A percentile compares a stretch with the other conserved stretches of the same genome.
These are phyloP conservation scores for Golubevia pallescens DNA, from an alignment of 1,284 basidiomycete species.

Conservation along the genomic window DNA sequence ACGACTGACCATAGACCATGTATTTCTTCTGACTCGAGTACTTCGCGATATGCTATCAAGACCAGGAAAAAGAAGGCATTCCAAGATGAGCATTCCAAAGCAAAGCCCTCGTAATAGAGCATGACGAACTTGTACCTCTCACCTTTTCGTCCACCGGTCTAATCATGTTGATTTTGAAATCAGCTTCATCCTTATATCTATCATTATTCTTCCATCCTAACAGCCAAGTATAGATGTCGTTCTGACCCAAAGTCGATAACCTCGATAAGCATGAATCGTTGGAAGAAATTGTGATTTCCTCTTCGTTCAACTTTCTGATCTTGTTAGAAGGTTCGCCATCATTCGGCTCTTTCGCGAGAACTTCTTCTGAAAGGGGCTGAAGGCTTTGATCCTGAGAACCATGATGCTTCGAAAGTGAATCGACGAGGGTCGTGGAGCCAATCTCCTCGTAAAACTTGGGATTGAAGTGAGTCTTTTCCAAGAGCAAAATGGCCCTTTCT, in stretches of 20 bases:
- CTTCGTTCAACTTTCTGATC: too few species aligned
- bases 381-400: too few species aligned
- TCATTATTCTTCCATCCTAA: conserved; percentile 27
- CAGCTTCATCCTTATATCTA: conserved; percentile 8
- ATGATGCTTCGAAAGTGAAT: conserved; percentile 2
- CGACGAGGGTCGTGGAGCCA: too few species aligned
- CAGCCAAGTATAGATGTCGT: conserved; percentile 60
- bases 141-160: conserved; percentile 36
- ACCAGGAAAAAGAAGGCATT: too few species aligned
- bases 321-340: too few species aligned
- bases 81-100: neutral
- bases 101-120: neutral
- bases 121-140: neutral
- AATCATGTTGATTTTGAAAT: conserved; percentile 56
- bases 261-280: neutral
- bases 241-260: conserved; percentile 38
- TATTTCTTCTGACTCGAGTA: conserved; percentile 78
- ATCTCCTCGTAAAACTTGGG: conserved; percentile 18
- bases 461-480: conserved; percentile 56
- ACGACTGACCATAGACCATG: conserved; percentile 74
- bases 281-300: too few species aligned
- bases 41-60: conserved; percentile 69
- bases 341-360: too few species aligned
- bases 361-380: too few species aligned
- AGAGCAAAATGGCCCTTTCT: conserved; percentile 37